Percentiles rank a stretch among this genome's conserved stretches.
phyloP scores from a whole-genome alignment of 2,329 filamentous ascomycete species.

The Beauveria caledonica region DNA sequence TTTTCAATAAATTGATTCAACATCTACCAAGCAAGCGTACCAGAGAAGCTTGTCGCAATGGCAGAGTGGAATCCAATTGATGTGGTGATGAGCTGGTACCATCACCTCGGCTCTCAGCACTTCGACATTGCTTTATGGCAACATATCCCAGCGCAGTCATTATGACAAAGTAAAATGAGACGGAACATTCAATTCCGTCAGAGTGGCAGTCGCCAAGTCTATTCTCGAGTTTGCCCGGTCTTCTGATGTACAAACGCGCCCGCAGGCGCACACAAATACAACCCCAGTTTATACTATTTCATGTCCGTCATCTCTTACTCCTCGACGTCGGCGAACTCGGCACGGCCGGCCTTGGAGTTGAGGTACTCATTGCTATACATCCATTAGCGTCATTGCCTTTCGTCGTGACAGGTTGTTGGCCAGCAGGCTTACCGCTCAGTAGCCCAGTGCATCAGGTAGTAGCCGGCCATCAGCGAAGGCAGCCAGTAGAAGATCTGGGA shows the following conservation, averaged over 20 bases:
- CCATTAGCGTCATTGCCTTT: constrained; percentile 12
- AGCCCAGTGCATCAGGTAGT: constrained; percentile 85
- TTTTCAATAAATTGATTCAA: not conserved
- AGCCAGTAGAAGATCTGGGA: constrained; percentile 83
- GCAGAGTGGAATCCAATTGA: not conserved
- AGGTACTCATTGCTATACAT: constrained; percentile 63
- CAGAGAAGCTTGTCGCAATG: too few species aligned
- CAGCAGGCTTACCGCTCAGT: constrained; percentile 60
- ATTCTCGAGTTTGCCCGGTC: constrained; percentile 1
- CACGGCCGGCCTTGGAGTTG: constrained; percentile 69
- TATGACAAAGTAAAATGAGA: constrained; percentile 10
- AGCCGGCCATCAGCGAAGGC: constrained; percentile 69
- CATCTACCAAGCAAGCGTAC: too few species aligned
- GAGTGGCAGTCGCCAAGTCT: constrained; percentile 8
- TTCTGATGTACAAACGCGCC: constrained; percentile 33
- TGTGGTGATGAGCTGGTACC: not conserved
- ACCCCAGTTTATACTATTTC: constrained; percentile 20
- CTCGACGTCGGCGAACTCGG: constrained; percentile 34
- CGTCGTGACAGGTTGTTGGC: not conserved
- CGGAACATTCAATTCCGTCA: not conserved
- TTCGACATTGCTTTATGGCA: not conserved
- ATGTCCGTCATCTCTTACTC: constrained; percentile 27
- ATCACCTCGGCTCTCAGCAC: not conserved
- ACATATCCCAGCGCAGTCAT: not conserved
- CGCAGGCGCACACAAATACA: constrained; percentile 16